These are phyloP conservation scores for Conticribra weissflogii DNA, from an alignment of 108 stramenopile species.

Conservation along the genomic window DNA sequence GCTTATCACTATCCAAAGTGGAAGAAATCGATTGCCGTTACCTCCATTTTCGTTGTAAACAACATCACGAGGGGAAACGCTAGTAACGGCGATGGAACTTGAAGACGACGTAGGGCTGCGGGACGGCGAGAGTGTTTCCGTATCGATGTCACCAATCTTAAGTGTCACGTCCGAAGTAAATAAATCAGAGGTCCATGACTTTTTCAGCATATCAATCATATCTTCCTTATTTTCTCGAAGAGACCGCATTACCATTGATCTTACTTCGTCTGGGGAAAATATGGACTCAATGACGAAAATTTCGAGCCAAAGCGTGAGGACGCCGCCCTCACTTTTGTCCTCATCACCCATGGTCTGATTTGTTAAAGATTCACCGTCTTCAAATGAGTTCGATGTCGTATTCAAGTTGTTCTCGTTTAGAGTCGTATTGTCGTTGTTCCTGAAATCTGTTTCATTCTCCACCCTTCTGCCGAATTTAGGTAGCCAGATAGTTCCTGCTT, in stretches of 20 bases:
- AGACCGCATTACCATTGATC: neutral
- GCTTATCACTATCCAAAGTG: neutral
- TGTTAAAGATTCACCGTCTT: neutral
- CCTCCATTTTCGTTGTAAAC: neutral
- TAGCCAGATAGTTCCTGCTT: no score
- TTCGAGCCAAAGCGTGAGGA: constrained; percentile 7
- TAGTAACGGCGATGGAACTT: neutral
- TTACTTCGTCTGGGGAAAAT: neutral
- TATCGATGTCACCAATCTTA: constrained; percentile 1
- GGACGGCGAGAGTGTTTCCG: constrained; percentile 3
- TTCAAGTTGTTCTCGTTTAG: neutral
- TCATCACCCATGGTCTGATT: neutral
- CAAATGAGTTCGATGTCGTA: neutral
- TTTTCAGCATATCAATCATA: constrained; percentile 1
- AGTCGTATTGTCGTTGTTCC: no score
- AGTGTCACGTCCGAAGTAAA: constrained; percentile 1
- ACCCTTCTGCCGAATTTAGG: no score
- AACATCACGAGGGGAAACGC: neutral
- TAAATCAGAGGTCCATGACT: constrained; percentile 6
- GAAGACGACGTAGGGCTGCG: neutral
- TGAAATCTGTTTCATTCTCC: no score
- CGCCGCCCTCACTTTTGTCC: neutral
- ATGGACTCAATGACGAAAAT: constrained; percentile 5
- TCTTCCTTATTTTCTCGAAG: constrained; percentile 15
- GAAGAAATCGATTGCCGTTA: neutral